Evolutionary conservation across 352 stramenopile species (phyloP).

Genomic region (Phytophthora rubi): DNA sequence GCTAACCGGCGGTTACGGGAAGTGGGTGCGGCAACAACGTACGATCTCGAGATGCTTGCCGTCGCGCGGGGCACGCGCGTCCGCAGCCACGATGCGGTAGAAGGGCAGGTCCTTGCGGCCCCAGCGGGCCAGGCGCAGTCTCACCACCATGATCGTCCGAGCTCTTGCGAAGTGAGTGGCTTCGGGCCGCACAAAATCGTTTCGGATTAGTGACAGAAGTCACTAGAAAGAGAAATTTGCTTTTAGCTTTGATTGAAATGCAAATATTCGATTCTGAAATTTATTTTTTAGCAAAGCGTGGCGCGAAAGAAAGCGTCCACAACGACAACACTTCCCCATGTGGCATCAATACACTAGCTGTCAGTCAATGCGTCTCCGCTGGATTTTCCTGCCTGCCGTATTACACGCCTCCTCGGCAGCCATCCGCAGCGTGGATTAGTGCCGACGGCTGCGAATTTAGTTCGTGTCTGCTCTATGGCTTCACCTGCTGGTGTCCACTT

Average conservation of each 20-base stretch:
- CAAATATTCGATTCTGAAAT: not conserved
- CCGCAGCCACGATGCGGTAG: slow-evolving; percentile 90
- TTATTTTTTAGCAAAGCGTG: not conserved
- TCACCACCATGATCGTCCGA: slow-evolving; percentile 76
- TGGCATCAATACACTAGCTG: slow-evolving; percentile 2
- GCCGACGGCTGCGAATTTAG: slow-evolving; percentile 19
- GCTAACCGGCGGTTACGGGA: not conserved
- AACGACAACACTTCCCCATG: not conserved
- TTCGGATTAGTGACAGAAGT: not conserved
- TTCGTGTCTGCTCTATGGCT: slow-evolving; percentile 20
- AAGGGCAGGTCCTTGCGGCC: slow-evolving; percentile 89
- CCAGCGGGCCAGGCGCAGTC: slow-evolving; percentile 86
- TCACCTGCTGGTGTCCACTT: slow-evolving; percentile 8
- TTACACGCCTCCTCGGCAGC: not conserved
- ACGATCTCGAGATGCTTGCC: slow-evolving; percentile 90
- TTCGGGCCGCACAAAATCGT: slow-evolving; percentile 17
- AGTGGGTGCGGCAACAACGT: slow-evolving; percentile 23
- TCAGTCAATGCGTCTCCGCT: slow-evolving; percentile 15
- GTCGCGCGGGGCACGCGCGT: slow-evolving; percentile 81
- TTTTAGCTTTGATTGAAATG: too few species aligned
- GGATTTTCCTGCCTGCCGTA: slow-evolving; percentile 34
- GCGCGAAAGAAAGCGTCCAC: slow-evolving; percentile 7
- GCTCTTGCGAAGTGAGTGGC: slow-evolving; percentile 27
- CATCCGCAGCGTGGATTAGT: slow-evolving; percentile 2
- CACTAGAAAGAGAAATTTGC: not conserved